Percentiles rank a stretch among this genome's conserved stretches.
These are phyloP conservation scores for Yamadazyma akitaensis DNA, from an alignment of 805 yeast genomes.

Conservation along the genomic window DNA sequence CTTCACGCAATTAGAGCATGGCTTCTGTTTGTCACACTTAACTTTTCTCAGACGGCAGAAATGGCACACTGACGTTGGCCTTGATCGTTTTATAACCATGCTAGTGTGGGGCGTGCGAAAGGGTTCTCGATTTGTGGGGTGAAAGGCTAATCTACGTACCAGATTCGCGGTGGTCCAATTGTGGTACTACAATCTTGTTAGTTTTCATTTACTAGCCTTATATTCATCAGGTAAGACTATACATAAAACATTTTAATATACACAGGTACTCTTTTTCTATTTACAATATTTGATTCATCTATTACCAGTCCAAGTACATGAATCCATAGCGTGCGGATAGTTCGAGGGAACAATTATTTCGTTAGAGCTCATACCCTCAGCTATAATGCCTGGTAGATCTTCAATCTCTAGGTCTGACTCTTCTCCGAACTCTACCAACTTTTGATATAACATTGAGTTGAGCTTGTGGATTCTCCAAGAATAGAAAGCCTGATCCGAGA, in stretches of 20 bases:
- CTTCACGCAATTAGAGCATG: conserved; percentile 29
- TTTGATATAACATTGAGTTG: conserved; percentile 2
- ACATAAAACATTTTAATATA: too few species aligned
- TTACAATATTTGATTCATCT: neutral
- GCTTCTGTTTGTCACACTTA: conserved; percentile 30
- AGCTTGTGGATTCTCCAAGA: conserved; percentile 11
- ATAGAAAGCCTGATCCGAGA: conserved; percentile 6
- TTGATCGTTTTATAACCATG: conserved; percentile 19
- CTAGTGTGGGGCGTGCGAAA: neutral
- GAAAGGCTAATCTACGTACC: too few species aligned
- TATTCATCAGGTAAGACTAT: too few species aligned
- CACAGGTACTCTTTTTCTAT: too few species aligned
- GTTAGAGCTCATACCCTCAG: neutral
- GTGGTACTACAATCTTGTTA: too few species aligned
- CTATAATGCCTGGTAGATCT: neutral
- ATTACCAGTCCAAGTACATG: conserved; percentile 2
- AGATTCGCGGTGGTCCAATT: too few species aligned
- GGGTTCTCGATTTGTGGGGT: neutral
- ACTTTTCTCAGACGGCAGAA: conserved; percentile 31
- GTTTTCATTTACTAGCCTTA: too few species aligned
- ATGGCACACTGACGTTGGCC: conserved; percentile 29
- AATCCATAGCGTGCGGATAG: conserved; percentile 9
- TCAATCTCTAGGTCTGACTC: neutral
- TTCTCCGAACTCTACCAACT: neutral
- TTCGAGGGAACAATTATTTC: neutral